Base-by-base conservation (phyloP, 129 eudicot species). In the Erigeron canadensis region DNA sequence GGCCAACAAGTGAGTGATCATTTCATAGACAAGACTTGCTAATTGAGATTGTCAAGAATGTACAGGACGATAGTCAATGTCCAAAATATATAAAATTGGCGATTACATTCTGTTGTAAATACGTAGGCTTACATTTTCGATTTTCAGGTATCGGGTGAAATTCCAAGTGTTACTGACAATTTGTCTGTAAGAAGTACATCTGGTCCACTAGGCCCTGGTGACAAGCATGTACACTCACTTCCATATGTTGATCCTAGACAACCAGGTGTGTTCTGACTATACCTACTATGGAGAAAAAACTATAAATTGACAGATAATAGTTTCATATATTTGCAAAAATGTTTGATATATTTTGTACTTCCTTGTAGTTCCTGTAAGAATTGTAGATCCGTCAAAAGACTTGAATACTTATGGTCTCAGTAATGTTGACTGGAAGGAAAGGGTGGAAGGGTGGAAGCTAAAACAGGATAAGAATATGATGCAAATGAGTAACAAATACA, bases 131-230 rank as follows among this genome's bases (percentile, higher is more conserved):
- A 62, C 39, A 9, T 21, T 62, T 37, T 12, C 22, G 48, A 8
- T 38, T 64, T 63, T 80, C 78, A 88, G 97, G 82, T 88, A 44
- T 88, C 97, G 59, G 95, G 97, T 75, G 97, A 88, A 67, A 82
- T 90, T 80, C 87, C 95, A 56, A 84, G 81, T 79, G 84, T 88
- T 57, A 84, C 84, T 9, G 97, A 91, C 81, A 91, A 80, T 71
- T 77, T 82, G 23, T 91, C 97, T 50, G 78, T 88, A 40, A 82
- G 96, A 71, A 88, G 95, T 80, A 91, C 95, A 10, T 91, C 97
- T 16, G 97, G 97, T 54, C 97, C 97, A 44, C 63, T 91, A 55
- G 92, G 93, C 69, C 88, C 92, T 4, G 84, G 86, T 71, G 97
- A 91, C 71, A 86, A 76, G 73, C 95, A 86, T 70, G 79, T 50